Evolutionary conservation across 2,329 filamentous ascomycete genomes (phyloP).

Genomic region (Aspergillus fischeri): DNA sequence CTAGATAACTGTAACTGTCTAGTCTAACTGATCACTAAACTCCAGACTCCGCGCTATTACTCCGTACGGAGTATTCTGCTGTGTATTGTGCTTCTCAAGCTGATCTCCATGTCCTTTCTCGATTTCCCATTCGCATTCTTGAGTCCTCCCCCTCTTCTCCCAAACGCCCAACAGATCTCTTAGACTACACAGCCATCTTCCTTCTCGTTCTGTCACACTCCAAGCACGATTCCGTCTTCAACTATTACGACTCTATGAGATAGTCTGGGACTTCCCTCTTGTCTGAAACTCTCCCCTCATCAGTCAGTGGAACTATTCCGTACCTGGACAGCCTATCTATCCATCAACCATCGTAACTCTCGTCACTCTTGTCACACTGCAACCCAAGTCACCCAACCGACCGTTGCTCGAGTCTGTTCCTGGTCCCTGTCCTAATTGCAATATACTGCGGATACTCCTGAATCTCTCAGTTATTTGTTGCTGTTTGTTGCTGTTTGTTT

Average conservation of each 20-base stretch:
- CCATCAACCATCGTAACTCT: background rate
- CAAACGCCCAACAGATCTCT: too few species aligned
- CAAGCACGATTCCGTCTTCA: background rate
- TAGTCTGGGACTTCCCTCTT: too few species aligned
- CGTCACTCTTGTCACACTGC: background rate
- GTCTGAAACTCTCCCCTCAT: too few species aligned
- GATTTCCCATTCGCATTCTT: slow-evolving; percentile 1
- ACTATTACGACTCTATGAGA: too few species aligned
- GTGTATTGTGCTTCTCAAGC: background rate
- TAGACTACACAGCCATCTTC: slow-evolving; percentile 6
- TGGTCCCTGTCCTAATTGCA: background rate
- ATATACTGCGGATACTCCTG: background rate
- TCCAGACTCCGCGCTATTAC: background rate
- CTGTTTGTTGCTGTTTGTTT: background rate
- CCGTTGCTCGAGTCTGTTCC: slow-evolving; percentile 5
- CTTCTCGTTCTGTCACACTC: slow-evolving; percentile 2
- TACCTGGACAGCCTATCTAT: background rate
- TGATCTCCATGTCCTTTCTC: background rate
- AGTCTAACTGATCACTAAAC: background rate
- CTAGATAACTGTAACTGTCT: too few species aligned
- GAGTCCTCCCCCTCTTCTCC: slow-evolving; percentile 4
- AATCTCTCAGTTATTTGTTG: background rate
- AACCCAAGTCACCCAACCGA: background rate
- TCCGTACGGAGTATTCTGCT: background rate
- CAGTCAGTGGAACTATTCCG: background rate